Conservation (phyloP, 2,329 filamentous ascomycete genomes). For the Arthrinium phaeospermum region DNA sequence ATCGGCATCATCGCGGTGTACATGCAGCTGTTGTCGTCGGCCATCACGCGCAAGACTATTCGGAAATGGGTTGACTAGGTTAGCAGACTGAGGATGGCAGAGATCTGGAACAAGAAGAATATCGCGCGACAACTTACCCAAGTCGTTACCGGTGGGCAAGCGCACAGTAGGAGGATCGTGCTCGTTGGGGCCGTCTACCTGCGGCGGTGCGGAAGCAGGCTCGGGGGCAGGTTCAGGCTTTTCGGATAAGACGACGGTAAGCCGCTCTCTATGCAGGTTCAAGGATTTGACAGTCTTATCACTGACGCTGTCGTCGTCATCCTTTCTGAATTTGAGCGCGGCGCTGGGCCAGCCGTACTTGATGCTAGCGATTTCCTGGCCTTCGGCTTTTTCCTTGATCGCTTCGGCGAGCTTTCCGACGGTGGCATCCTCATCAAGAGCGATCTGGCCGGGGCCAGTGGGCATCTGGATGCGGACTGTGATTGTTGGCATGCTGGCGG, state of each 20-base stretch:
- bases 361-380: constrained; percentile 68
- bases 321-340: constrained; percentile 60
- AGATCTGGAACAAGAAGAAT: no score
- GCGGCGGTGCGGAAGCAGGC: constrained; percentile 17
- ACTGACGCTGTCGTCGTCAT: constrained; percentile 45
- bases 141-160: constrained; percentile 20
- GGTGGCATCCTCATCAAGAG: constrained; percentile 71
- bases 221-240: constrained; percentile 25
- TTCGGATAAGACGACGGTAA: constrained; percentile 55
- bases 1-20: constrained; percentile 88
- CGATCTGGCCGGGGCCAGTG: constrained; percentile 72
- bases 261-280: constrained; percentile 55
- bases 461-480: constrained; percentile 78
- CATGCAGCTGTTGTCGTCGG: constrained; percentile 93
- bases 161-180: constrained; percentile 24
- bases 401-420: constrained; percentile 64
- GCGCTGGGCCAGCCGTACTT: constrained; percentile 87
- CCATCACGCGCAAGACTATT: constrained; percentile 86
- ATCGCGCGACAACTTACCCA: constrained; percentile 20
- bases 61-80: not conserved
- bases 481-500: constrained; percentile 52
- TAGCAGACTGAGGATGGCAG: not conserved
- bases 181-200: not conserved
- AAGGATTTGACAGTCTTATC: constrained; percentile 54
- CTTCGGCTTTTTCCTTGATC: constrained; percentile 68